These are phyloP conservation scores for Babesia ovis DNA, from an alignment of 169 alveolate species.

Conservation along the genomic window DNA sequence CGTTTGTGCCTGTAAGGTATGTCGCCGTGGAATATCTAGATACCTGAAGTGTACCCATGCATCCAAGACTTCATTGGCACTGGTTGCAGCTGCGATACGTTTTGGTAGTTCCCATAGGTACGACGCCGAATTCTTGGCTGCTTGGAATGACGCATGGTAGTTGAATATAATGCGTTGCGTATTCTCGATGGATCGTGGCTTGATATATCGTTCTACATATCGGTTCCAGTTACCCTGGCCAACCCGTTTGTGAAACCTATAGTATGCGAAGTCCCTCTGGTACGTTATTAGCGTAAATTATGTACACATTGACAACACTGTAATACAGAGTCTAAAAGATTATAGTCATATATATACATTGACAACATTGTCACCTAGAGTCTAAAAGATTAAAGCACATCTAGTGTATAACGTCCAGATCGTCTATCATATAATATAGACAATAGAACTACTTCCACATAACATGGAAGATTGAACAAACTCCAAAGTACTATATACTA, in stretches of 20 bases:
- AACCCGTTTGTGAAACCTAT: slow-evolving; percentile 82
- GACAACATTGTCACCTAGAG: no score
- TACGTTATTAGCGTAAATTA: no score
- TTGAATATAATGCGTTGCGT: slow-evolving; percentile 75
- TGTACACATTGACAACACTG: no score
- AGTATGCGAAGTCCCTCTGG: slow-evolving; percentile 70
- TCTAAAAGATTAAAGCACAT: no score
- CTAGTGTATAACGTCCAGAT: no score
- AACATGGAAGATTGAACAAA: no score
- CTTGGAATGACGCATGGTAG: slow-evolving; percentile 75
- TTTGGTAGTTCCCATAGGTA: slow-evolving; percentile 79
- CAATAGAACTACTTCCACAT: no score
- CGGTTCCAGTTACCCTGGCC: slow-evolving; percentile 82
- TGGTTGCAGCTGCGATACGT: slow-evolving; percentile 78
- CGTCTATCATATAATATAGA: no score
- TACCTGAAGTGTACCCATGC: slow-evolving; percentile 77
- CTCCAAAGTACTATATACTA: no score
- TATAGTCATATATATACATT: no score
- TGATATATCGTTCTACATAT: slow-evolving; percentile 76
- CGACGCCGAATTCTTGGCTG: slow-evolving; percentile 70
- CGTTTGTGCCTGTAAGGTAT: slow-evolving; percentile 55
- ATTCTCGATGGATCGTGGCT: slow-evolving; percentile 79
- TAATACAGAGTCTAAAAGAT: no score
- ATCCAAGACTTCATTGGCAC: slow-evolving; percentile 77
- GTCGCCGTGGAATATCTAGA: no score